Base-by-base conservation (phyloP, 2,329 filamentous ascomycete species). In the Fusarium concolor region DNA sequence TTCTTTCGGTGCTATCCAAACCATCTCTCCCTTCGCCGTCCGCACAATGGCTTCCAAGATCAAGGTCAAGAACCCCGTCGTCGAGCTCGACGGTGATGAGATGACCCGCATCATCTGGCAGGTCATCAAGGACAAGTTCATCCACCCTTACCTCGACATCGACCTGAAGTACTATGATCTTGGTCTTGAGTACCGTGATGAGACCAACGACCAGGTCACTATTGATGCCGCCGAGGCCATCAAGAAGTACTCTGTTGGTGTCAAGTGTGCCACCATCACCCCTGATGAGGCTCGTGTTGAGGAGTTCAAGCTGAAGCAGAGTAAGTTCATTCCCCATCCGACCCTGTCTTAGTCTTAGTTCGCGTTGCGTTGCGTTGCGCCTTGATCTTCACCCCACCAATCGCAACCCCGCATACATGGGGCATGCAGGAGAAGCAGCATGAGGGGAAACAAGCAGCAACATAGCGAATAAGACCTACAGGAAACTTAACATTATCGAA, bases 71-170 rank as follows among this genome's bases (percentile, higher is more conserved):
- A 98, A 97, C 83, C 96, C 96, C 71, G 90, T 99, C 79, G 96
- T 99, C 81, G 96, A 98, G 86, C 89, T 98, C 76, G 95, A 98
- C 80, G 95, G 95, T 77, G 89, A 91, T 76, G 89, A 94, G 90
- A 98, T 98, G 96, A 99, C 96, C 75, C 88, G 96, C 76, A 94
- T 99, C 80, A 99, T 99, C 86, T 99, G 96, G 96, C 86, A 97
- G 85, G 90, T 92, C 81, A 99, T 99, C 88, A 97, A 97, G 88
- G 92, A 98, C 84, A 97, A 96, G 87, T 95, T 97, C 85, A 97
- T 97, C 83, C 87, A 91, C 83, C 94, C 94, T 57, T 97, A 96
- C 84, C 91, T 99, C 73, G 94, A 97, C 81, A 89, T 99, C 80
- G 95, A 98, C 82, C 90, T 99, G 78, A 98, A 99, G 87, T 97